phyloP scores from a whole-genome alignment of 2,329 filamentous ascomycete species.

The Cordyceps fumosorosea region DNA sequence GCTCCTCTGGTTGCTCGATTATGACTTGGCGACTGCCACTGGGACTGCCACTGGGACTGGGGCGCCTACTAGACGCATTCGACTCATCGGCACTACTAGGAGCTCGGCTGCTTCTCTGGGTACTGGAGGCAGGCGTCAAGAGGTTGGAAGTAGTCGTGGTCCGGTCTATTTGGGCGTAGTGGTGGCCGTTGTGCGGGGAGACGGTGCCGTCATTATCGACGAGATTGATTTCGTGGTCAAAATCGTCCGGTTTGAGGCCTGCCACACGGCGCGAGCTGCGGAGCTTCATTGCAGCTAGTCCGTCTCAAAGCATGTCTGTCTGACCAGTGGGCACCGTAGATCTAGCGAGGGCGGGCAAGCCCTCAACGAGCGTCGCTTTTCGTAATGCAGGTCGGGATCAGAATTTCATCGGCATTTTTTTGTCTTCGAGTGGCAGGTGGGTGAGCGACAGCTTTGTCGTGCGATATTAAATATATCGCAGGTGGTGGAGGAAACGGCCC shows the following conservation, averaged over 20 bases:
- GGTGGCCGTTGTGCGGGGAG: conserved; percentile 3
- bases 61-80: not conserved
- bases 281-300: conserved; percentile 21
- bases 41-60: conserved; percentile 4
- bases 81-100: not conserved
- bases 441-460: not conserved
- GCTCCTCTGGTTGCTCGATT: conserved; percentile 5
- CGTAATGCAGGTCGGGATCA: not conserved
- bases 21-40: conserved; percentile 2
- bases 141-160: conserved; percentile 14
- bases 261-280: conserved; percentile 49
- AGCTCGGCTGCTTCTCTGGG: conserved; percentile 2
- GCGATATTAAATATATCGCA: not conserved
- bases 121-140: conserved; percentile 9
- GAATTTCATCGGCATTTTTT: not conserved
- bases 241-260: conserved; percentile 52
- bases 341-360: not conserved
- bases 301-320: not conserved
- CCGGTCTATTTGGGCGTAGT: conserved; percentile 9
- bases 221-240: conserved; percentile 65
- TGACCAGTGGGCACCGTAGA: not conserved
- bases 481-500: not conserved
- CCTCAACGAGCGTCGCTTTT: not conserved
- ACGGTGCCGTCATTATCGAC: conserved; percentile 45
- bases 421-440: not conserved